Evolutionary conservation across 2,329 filamentous ascomycete species (phyloP), one percentile per base, ranked within the genome.

Genomic region (Byssochlamys sp.): DNA sequence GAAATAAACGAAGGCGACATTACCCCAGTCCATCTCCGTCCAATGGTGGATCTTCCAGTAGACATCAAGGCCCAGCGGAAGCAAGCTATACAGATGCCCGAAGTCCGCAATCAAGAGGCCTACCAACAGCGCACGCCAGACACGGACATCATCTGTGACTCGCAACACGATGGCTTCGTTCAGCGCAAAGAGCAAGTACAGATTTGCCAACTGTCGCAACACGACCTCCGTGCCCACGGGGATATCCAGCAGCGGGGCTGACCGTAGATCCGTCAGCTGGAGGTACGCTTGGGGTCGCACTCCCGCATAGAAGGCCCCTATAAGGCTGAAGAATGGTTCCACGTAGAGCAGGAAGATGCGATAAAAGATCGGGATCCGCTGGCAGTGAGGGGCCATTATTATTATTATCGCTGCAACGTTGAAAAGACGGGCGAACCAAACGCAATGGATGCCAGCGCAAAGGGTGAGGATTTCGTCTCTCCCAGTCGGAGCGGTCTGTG

Each of bases 81-180:
- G 74, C 59, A 91, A 79, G 35, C 84, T 84, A 71, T 85, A 88
- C 57, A 91, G 73, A 71, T 91, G 89, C 2, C 88, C 89, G 33
- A 90, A 69, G 70, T 92, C 89, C n/a, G 87, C 89, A 14, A 91
- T 69, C 31, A 91, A 78, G 58, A 91, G 75, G 39, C 81, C 84
- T 52, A 86, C 73, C 3, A 91, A 75, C 27, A 91, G 77, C 1
- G 82, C 78, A 62, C 76, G 79, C 89, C 89, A 92, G 58, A 92
- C 88, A 26, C 78, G 77, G 33, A 86, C 67, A 73, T 91, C 85
- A 54, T 76, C 75, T 5, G 88, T 89, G 14, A 82, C 79, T 49
- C 89, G 84, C 62, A 92, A 79, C 11, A 92, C 85, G 26, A 90
- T 73, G 1, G 87, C 87, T 74, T 94, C 88, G 74, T 88, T 90